Percentiles rank a stretch among this genome's conserved stretches.
Conservation (phyloP, 768 basidiomycete species). For the Trametes sanguinea region DNA sequence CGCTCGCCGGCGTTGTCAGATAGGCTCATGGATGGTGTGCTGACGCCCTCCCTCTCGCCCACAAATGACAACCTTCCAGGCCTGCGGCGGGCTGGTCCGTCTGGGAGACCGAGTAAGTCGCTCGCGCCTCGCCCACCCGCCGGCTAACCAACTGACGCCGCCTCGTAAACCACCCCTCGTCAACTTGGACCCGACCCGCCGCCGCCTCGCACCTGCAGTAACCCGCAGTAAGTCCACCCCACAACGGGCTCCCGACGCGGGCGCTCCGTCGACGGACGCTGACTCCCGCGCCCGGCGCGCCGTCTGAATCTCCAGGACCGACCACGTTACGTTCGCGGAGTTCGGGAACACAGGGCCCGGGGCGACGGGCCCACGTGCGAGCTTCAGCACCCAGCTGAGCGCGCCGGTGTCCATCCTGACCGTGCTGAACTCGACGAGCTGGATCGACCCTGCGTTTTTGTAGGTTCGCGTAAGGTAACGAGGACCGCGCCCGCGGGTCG, state of each 20-base stretch:
- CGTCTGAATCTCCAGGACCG: slow-evolving; percentile 23
- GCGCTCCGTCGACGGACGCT: neutral
- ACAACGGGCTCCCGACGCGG: neutral
- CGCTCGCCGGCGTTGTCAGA: too few species aligned
- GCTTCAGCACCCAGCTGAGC: slow-evolving; percentile 32
- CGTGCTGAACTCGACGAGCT: slow-evolving; percentile 26
- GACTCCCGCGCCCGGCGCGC: neutral
- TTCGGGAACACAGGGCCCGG: slow-evolving; percentile 33
- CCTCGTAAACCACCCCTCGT: neutral
- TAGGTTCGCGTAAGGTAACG: neutral
- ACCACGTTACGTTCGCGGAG: slow-evolving; percentile 35
- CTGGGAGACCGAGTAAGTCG: slow-evolving; percentile 25
- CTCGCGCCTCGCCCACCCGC: too few species aligned
- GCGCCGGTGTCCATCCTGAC: slow-evolving; percentile 25
- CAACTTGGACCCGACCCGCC: neutral
- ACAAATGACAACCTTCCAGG: slow-evolving; percentile 1
- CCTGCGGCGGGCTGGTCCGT: slow-evolving; percentile 31
- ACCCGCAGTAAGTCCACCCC: slow-evolving; percentile 26
- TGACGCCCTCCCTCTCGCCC: slow-evolving; percentile 1
- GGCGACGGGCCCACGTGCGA: slow-evolving; percentile 26
- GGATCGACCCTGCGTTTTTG: slow-evolving; percentile 26
- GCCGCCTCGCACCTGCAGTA: slow-evolving; percentile 1
- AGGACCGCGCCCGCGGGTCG: too few species aligned
- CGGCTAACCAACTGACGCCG: too few species aligned
- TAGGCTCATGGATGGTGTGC: too few species aligned